These are phyloP conservation scores for Xerocomus minutiporus DNA, from an alignment of 1,284 basidiomycete genomes.

Conservation along the genomic window DNA sequence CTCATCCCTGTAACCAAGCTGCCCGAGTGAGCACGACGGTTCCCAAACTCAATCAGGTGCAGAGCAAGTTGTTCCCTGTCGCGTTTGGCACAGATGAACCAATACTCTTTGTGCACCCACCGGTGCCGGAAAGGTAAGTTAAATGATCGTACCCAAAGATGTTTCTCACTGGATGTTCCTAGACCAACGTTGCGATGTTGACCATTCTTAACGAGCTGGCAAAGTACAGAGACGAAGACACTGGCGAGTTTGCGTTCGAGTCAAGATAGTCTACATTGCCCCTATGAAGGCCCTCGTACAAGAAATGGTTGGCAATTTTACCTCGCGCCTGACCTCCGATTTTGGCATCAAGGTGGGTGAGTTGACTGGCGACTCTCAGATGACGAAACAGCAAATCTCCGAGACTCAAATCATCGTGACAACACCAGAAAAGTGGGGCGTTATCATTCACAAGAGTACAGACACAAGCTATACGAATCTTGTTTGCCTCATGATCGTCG, in stretches of 20 bases:
- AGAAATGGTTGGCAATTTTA: slow-evolving; percentile 95
- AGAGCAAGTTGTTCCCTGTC: slow-evolving; percentile 88
- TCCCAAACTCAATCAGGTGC: slow-evolving; percentile 87
- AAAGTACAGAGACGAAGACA: slow-evolving; percentile 80
- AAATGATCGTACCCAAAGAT: not conserved
- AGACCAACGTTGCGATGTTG: slow-evolving; percentile 99
- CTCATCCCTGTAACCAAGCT: slow-evolving; percentile 72
- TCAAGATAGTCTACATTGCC: slow-evolving; percentile 96
- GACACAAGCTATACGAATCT: slow-evolving; percentile 98
- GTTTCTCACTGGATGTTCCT: slow-evolving; percentile 4
- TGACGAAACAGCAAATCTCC: slow-evolving; percentile 96
- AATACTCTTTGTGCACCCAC: slow-evolving; percentile 95
- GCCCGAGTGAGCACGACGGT: slow-evolving; percentile 86
- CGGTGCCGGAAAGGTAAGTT: slow-evolving; percentile 90
- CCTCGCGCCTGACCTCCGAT: slow-evolving; percentile 64
- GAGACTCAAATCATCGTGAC: slow-evolving; percentile 99
- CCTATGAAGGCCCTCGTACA: slow-evolving; percentile 99
- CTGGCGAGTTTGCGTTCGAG: slow-evolving; percentile 84
- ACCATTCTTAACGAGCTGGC: slow-evolving; percentile 85
- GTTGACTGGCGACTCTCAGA: slow-evolving; percentile 94
- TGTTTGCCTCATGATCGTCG: slow-evolving; percentile 94
- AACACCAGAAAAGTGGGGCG: slow-evolving; percentile 99
- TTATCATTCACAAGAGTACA: slow-evolving; percentile 96
- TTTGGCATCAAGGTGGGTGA: slow-evolving; percentile 92
- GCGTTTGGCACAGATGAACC: slow-evolving; percentile 96